A percentile compares a stretch with the other conserved stretches of the same genome.
These are phyloP conservation scores for Syzygium jambos DNA, from an alignment of 345 rosid species.

Conservation along the genomic window DNA sequence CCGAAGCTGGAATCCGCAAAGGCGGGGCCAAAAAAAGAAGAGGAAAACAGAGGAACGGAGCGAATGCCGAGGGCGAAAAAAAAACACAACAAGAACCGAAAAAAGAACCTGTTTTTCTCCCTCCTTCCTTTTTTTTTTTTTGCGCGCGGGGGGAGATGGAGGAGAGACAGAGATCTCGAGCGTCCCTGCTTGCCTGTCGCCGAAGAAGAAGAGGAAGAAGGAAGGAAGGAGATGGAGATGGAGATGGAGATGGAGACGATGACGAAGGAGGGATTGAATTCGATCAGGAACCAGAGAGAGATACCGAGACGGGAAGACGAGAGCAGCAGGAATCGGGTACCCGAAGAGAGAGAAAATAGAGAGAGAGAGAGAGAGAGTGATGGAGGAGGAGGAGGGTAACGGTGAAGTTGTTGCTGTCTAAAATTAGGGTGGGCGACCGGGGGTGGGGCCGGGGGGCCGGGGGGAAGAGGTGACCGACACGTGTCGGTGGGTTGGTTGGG, in stretches of 20 bases:
- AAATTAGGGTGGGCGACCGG: neutral
- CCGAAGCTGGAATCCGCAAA: neutral
- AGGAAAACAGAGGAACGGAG: neutral
- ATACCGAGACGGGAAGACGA: neutral
- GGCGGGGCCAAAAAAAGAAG: neutral
- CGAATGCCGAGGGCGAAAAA: neutral
- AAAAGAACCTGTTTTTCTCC: neutral
- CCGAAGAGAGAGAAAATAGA: neutral
- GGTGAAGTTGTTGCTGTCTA: constrained; percentile 5
- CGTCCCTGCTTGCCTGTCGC: neutral
- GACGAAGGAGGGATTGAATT: neutral
- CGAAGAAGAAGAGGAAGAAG: neutral
- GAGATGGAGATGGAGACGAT: no score
- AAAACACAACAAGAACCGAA: neutral
- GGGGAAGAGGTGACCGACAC: constrained; percentile 16
- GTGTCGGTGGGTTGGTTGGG: neutral
- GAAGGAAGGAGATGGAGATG: neutral
- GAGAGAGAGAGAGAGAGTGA: neutral
- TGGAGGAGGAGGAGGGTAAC: neutral
- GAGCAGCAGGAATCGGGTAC: neutral
- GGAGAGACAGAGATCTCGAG: neutral
- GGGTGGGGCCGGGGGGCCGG: no score
- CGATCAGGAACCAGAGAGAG: neutral
- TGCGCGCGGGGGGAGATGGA: neutral
- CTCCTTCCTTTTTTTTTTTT: neutral